Conservation (phyloP, 2,329 filamentous ascomycete genomes). For the Rhinocladiella mackenziei region DNA sequence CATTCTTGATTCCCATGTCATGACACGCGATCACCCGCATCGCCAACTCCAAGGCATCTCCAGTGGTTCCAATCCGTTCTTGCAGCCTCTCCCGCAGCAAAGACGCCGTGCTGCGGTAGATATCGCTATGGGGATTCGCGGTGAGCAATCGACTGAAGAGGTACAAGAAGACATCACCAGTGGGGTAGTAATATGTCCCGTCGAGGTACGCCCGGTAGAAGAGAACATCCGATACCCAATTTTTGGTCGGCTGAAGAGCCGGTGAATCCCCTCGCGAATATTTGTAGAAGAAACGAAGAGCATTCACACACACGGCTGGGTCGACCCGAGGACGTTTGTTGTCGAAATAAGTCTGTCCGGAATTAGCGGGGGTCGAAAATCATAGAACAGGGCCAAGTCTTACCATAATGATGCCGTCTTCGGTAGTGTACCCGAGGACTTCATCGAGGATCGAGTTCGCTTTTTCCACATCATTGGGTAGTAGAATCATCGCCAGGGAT, state of each 20-base stretch:
- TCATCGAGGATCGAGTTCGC: conserved; percentile 7
- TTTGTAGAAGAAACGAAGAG: conserved; percentile 11
- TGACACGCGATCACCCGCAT: conserved; percentile 10
- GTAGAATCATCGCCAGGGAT: conserved; percentile 7
- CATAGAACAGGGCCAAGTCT: not conserved
- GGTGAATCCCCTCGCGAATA: conserved; percentile 4
- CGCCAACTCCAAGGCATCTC: conserved; percentile 6
- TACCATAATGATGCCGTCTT: conserved; percentile 8
- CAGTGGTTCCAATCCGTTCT: conserved; percentile 6
- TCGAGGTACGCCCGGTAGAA: conserved; percentile 13
- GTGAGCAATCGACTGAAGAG: conserved; percentile 9
- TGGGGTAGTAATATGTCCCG: conserved; percentile 11
- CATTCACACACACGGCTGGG: conserved; percentile 9
- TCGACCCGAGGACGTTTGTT: conserved; percentile 11
- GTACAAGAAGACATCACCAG: conserved; percentile 8
- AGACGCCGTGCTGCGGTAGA: conserved; percentile 5
- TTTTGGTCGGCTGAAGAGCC: conserved; percentile 6
- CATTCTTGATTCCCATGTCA: conserved; percentile 8
- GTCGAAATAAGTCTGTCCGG: conserved; percentile 9
- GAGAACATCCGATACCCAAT: conserved; percentile 12
- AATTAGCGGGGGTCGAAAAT: not conserved
- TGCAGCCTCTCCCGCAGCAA: conserved; percentile 8
- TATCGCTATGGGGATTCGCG: conserved; percentile 8
- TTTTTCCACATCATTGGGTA: conserved; percentile 5
- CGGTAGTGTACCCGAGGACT: conserved; percentile 1